Conservation (phyloP, 2,329 filamentous ascomycete species). For the Hymenoscyphus linearis region DNA sequence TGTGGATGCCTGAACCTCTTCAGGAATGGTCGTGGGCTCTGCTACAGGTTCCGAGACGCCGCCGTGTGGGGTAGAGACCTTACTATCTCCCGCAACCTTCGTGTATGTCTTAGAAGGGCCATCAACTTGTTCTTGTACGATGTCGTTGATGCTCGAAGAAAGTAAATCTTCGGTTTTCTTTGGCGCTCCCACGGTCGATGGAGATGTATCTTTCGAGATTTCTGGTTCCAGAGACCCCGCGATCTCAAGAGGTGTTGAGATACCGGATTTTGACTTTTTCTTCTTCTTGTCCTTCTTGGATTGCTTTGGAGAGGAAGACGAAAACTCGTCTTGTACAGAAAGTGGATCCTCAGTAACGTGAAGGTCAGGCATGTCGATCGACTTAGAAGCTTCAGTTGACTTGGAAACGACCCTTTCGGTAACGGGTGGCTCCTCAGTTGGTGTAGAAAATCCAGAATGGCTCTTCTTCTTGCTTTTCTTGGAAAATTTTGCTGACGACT, state of each 20-base stretch:
- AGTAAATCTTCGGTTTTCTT: neutral
- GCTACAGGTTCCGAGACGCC: neutral
- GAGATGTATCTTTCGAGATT: neutral
- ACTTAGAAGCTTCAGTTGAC: neutral
- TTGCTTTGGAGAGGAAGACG: conserved; percentile 1
- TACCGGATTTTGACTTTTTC: neutral
- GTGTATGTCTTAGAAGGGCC: conserved; percentile 10
- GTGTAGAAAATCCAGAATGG: conserved; percentile 16
- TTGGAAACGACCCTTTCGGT: conserved; percentile 16
- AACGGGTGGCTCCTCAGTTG: conserved; percentile 7
- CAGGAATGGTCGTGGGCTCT: neutral
- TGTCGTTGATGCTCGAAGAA: neutral
- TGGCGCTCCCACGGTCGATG: neutral
- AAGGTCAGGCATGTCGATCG: neutral
- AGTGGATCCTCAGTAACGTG: neutral
- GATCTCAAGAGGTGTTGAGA: conserved; percentile 4
- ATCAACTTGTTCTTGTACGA: neutral
- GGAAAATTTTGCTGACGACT: conserved; percentile 8
- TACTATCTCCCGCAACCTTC: conserved; percentile 12
- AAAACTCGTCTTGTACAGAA: neutral
- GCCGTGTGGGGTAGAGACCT: conserved; percentile 3
- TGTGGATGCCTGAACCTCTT: neutral
- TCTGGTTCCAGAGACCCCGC: neutral
- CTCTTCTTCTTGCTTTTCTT: conserved; percentile 22
- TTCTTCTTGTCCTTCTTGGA: conserved; percentile 14